Evolutionary conservation across 768 basidiomycete genomes (phyloP).

Genomic region (Dentipellis sp.): DNA sequence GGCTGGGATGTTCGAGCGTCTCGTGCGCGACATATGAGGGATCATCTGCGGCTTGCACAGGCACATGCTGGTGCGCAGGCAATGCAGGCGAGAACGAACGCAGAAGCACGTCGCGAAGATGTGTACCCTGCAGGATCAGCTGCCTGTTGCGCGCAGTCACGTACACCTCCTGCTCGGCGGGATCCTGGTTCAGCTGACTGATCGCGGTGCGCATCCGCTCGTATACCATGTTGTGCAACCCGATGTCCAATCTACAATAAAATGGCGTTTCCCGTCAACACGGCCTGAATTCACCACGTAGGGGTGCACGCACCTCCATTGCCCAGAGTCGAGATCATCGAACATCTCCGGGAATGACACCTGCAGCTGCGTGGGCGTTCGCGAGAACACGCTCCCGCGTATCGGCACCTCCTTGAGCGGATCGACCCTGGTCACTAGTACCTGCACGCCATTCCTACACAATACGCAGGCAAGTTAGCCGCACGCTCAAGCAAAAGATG

Average conservation of each 20-base stretch:
- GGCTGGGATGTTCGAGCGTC: conserved; percentile 28
- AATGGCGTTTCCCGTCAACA: not conserved
- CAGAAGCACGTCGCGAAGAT: conserved; percentile 63
- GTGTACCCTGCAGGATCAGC: conserved; percentile 58
- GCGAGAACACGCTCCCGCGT: conserved; percentile 46
- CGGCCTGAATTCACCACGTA: not conserved
- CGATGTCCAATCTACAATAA: conserved; percentile 49
- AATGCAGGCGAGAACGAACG: conserved; percentile 34
- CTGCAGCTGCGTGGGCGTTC: conserved; percentile 41
- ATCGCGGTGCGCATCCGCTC: conserved; percentile 67
- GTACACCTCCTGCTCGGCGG: conserved; percentile 28
- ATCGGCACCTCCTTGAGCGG: conserved; percentile 47
- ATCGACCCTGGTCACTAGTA: conserved; percentile 54
- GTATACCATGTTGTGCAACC: conserved; percentile 53
- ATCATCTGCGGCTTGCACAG: conserved; percentile 32
- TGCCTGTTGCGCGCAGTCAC: conserved; percentile 28
- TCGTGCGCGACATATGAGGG: conserved; percentile 28
- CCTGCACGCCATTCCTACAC: conserved; percentile 56
- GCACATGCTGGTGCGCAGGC: conserved; percentile 23
- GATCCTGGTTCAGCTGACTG: conserved; percentile 43
- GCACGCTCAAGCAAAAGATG: not conserved
- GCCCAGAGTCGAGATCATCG: conserved; percentile 29
- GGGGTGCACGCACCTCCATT: conserved; percentile 33
- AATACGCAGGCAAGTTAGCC: not conserved
- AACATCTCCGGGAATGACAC: conserved; percentile 47